phyloP scores from a whole-genome alignment of 2,329 filamentous ascomycete genomes.

The Cercospora citrullina region DNA sequence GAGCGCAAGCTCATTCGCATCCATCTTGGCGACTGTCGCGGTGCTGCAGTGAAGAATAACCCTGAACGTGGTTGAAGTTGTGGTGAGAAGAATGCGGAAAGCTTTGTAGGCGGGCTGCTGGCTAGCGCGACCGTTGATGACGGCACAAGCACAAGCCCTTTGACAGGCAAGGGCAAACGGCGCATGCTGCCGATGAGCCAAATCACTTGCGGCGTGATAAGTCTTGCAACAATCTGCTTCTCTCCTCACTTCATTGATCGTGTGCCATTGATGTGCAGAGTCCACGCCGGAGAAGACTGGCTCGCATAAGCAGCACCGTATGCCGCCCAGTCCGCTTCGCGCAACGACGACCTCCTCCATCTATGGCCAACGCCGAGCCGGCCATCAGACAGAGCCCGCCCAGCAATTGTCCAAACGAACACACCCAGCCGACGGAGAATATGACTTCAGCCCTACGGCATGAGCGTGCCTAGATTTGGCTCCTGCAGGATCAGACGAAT shows the following conservation, averaged over 20 bases:
- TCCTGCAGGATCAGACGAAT: conserved; percentile 1
- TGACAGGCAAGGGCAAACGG: neutral
- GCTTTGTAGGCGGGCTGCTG: neutral
- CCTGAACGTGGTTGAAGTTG: neutral
- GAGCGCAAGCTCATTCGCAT: conserved; percentile 16
- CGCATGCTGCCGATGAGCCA: neutral
- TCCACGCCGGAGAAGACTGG: neutral
- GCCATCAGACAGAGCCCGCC: neutral
- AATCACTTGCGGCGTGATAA: neutral
- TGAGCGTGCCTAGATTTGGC: neutral
- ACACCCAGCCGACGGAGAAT: neutral
- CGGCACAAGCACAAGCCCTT: neutral
- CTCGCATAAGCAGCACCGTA: neutral
- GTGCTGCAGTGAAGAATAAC: neutral
- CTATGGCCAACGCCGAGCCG: neutral
- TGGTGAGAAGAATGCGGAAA: neutral
- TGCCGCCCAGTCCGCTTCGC: neutral
- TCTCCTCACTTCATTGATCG: neutral
- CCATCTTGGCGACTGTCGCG: neutral
- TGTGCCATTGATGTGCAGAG: neutral
- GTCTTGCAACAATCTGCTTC: neutral
- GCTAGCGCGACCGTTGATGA: neutral
- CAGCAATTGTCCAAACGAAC: neutral
- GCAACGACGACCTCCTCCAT: neutral
- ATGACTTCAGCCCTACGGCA: neutral